Evolutionary conservation across 805 yeast species (phyloP).

Genomic region (Ogataea naganishii): DNA sequence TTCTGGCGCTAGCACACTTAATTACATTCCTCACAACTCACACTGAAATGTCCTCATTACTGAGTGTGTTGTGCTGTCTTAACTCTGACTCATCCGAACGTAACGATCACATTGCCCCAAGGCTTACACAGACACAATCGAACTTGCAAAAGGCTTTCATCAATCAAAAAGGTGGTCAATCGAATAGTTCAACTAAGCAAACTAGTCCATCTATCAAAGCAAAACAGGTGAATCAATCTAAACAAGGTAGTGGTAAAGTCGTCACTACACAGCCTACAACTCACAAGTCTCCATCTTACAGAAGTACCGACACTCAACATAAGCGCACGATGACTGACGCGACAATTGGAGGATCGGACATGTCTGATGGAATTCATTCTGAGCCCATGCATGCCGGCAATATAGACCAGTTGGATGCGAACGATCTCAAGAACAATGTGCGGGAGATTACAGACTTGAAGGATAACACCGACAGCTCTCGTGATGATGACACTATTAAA

Average conservation of each 20-base stretch:
- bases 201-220: slow-evolving; percentile 1
- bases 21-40: too few relatives aligned
- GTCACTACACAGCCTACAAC: neutral
- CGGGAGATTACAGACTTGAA: slow-evolving; percentile 23
- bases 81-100: too few relatives aligned
- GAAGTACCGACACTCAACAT: neutral
- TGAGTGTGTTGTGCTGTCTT: too few relatives aligned
- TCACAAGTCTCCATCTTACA: too few relatives aligned
- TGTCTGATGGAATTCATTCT: too few relatives aligned
- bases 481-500: slow-evolving; percentile 23
- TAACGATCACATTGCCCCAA: too few relatives aligned
- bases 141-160: slow-evolving; percentile 25
- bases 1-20: too few relatives aligned
- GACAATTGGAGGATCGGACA: too few relatives aligned
- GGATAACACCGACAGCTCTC: slow-evolving; percentile 26
- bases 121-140: slow-evolving; percentile 23
- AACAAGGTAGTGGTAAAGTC: neutral
- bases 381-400: neutral
- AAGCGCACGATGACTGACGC: slow-evolving; percentile 4
- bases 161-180: slow-evolving; percentile 6
- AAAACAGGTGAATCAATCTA: slow-evolving; percentile 2
- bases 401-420: slow-evolving; percentile 1
- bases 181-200: neutral
- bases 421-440: slow-evolving; percentile 8
- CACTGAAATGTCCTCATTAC: too few relatives aligned